These are phyloP conservation scores for Blastobotrys parvus DNA, from an alignment of 805 yeast genomes.

Conservation along the genomic window DNA sequence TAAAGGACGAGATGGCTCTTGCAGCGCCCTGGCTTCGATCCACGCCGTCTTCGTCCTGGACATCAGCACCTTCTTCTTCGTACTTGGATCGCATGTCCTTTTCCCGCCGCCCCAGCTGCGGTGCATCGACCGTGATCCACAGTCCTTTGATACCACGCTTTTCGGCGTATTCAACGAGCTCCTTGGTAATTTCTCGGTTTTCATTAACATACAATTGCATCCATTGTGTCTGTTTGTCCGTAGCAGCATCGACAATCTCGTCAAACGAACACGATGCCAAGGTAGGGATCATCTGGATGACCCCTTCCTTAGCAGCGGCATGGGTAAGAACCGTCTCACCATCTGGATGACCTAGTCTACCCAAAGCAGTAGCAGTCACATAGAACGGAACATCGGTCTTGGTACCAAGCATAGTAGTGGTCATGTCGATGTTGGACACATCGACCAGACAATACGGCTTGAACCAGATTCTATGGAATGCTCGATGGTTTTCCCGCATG, in stretches of 20 bases:
- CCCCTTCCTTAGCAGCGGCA: slow-evolving; percentile 64
- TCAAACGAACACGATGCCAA: slow-evolving; percentile 82
- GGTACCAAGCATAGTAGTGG: slow-evolving; percentile 71
- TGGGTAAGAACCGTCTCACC: slow-evolving; percentile 84
- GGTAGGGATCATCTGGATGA: slow-evolving; percentile 89
- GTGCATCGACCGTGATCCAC: slow-evolving; percentile 89
- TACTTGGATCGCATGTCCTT: slow-evolving; percentile 70
- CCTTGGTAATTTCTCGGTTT: slow-evolving; percentile 56
- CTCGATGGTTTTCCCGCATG: slow-evolving; percentile 80
- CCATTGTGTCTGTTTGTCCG: slow-evolving; percentile 72
- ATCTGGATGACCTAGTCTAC: slow-evolving; percentile 84
- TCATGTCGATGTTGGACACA: slow-evolving; percentile 61
- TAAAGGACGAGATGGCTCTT: slow-evolving; percentile 75
- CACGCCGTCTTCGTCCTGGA: slow-evolving; percentile 37
- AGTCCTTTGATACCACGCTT: slow-evolving; percentile 68
- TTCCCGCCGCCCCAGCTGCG: slow-evolving; percentile 84
- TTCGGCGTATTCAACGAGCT: slow-evolving; percentile 64
- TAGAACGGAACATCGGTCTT: slow-evolving; percentile 71
- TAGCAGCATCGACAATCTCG: slow-evolving; percentile 68
- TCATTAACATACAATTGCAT: slow-evolving; percentile 77
- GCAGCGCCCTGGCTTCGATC: slow-evolving; percentile 79
- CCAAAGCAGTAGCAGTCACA: slow-evolving; percentile 86
- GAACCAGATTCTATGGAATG: slow-evolving; percentile 82
- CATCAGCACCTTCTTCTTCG: slow-evolving; percentile 42
- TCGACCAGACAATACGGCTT: slow-evolving; percentile 77